These are phyloP conservation scores for Trichoderma virens DNA, from an alignment of 495 filamentous ascomycete species.

Conservation along the genomic window DNA sequence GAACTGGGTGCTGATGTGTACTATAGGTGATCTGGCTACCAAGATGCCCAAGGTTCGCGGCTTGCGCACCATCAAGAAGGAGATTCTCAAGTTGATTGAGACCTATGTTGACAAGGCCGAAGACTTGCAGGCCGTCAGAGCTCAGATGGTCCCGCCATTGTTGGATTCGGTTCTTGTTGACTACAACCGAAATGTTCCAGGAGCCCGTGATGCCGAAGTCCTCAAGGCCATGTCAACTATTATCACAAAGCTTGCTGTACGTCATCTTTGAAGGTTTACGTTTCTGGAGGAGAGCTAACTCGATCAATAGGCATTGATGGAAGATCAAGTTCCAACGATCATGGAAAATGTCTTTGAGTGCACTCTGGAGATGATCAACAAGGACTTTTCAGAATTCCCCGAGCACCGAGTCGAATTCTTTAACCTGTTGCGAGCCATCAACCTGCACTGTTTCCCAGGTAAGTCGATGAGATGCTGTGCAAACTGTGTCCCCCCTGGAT, in stretches of 20 bases:
- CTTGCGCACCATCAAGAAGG: constrained; percentile 96
- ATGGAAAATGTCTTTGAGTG: constrained; percentile 99
- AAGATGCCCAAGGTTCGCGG: constrained; percentile 95
- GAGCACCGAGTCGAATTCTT: constrained; percentile 99
- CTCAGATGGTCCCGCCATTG: constrained; percentile 92
- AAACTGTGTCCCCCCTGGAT: too few relatives aligned
- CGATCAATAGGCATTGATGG: constrained; percentile 66
- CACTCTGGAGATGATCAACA: constrained; percentile 99
- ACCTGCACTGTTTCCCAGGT: constrained; percentile 82
- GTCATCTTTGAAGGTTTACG: constrained; percentile 26
- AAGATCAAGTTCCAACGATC: constrained; percentile 92
- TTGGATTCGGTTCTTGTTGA: constrained; percentile 90
- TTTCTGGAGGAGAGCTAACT: constrained; percentile 18
- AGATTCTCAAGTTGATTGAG: constrained; percentile 97
- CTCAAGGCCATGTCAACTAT: constrained; percentile 97
- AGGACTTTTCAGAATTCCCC: constrained; percentile 98
- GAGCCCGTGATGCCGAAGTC: constrained; percentile 93
- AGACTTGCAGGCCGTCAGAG: constrained; percentile 84
- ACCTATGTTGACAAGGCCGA: constrained; percentile 97
- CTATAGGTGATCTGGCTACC: constrained; percentile 77
- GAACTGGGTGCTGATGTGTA: constrained; percentile 15
- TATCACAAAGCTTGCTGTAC: constrained; percentile 89
- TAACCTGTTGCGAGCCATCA: constrained; percentile 90
- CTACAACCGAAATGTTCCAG: constrained; percentile 94
- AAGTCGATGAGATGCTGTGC: constrained; percentile 9